A percentile compares a stretch with the other conserved stretches of the same genome.
These are phyloP conservation scores for Lathyrus sativus DNA, from an alignment of 306 rosid genomes.

Conservation along the genomic window DNA sequence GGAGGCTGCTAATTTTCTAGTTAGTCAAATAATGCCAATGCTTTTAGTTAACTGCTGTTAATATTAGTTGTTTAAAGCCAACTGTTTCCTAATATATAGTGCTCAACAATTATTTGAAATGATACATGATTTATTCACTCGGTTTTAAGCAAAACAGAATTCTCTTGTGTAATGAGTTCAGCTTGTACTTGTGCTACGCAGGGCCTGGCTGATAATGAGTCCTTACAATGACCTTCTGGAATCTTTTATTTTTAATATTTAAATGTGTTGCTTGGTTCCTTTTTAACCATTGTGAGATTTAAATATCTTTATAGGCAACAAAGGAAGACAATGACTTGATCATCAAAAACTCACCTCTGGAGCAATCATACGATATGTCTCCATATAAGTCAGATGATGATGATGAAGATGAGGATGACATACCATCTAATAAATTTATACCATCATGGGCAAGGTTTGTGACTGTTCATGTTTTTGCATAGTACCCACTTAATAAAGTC, in stretches of 20 bases:
- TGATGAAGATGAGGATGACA: constrained; percentile 68
- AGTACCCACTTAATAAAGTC: background rate
- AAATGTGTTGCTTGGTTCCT: constrained; percentile 15
- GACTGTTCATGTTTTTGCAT: constrained; percentile 18
- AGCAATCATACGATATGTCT: constrained; percentile 81
- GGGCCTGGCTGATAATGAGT: constrained; percentile 13
- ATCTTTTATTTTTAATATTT: constrained; percentile 18
- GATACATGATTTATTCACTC: background rate
- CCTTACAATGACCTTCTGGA: constrained; percentile 21
- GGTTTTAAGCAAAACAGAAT: background rate
- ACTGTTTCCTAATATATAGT: constrained; percentile 2
- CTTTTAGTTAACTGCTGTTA: constrained; percentile 3
- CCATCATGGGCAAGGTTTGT: constrained; percentile 94
- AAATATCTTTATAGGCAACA: constrained; percentile 48
- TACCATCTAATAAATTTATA: constrained; percentile 57
- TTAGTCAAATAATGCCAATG: constrained; percentile 9
- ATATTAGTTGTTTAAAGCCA: constrained; percentile 1
- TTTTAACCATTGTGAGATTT: constrained; percentile 31
- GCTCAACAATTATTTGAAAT: constrained; percentile 7
- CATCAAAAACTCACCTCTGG: constrained; percentile 41
- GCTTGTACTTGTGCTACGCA: constrained; percentile 10
- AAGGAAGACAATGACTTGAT: constrained; percentile 35
- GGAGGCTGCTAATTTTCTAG: constrained; percentile 14
- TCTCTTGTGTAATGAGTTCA: background rate
- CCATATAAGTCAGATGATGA: constrained; percentile 97